These are phyloP conservation scores for Phialophora expanda DNA, from an alignment of 2,329 filamentous ascomycete genomes.

Conservation along the genomic window DNA sequence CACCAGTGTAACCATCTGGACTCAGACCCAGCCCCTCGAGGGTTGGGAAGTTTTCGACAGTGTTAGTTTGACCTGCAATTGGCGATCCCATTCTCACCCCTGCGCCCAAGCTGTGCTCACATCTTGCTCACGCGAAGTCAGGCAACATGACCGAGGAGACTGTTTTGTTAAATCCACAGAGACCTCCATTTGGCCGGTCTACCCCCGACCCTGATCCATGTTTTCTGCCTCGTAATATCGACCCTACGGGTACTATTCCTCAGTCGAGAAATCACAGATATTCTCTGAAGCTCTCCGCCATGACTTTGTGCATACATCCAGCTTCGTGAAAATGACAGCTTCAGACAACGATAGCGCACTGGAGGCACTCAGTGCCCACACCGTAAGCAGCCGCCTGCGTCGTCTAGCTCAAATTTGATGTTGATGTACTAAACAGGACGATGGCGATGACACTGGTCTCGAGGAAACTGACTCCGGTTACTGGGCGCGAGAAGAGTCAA, in stretches of 20 bases:
- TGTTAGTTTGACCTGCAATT: neutral
- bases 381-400: neutral
- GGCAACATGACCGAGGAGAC: too few relatives aligned
- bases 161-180: neutral
- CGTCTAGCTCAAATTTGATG: neutral
- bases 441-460: neutral
- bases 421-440: conserved; percentile 1
- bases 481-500: conserved; percentile 30
- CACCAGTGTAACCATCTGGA: neutral
- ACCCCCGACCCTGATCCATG: neutral
- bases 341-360: conserved; percentile 10
- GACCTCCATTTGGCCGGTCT: neutral
- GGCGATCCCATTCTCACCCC: neutral
- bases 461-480: conserved; percentile 25
- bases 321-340: conserved; percentile 1
- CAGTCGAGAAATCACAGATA: neutral
- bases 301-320: neutral
- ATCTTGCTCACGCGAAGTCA: neutral
- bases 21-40: neutral
- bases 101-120: neutral
- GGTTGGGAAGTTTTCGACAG: neutral
- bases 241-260: neutral
- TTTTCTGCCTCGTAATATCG: neutral
- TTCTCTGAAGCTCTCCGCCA: neutral
- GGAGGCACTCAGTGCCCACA: conserved; percentile 12